Percentiles rank a stretch among this genome's conserved stretches.
Evolutionary conservation across 2,329 filamentous ascomycete species (phyloP).

Genomic region (Samsoniella hepiali): DNA sequence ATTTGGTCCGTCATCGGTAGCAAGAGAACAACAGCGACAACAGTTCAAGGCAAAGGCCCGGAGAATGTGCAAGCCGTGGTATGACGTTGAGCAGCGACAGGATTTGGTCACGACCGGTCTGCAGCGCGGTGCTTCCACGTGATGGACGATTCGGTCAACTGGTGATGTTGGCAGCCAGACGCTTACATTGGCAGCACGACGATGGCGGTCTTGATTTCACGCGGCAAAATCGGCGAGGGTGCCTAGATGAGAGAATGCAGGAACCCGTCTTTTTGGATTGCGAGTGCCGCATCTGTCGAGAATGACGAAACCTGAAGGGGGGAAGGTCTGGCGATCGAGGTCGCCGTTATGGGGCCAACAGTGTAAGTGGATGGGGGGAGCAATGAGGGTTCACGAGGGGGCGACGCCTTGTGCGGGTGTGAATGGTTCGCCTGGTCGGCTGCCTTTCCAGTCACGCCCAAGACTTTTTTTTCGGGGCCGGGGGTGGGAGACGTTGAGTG

Average conservation of each 20-base stretch:
- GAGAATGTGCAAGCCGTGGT: neutral
- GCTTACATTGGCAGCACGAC: neutral
- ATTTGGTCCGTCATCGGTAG: neutral
- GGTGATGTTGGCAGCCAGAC: neutral
- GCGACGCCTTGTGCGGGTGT: constrained; percentile 14
- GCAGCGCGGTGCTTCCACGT: neutral
- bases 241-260: constrained; percentile 13
- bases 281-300: neutral
- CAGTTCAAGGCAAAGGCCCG: neutral
- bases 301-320: neutral
- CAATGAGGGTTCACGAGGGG: neutral
- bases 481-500: neutral
- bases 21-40: too few species aligned
- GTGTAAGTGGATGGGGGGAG: neutral
- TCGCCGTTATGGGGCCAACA: neutral
- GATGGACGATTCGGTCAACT: neutral
- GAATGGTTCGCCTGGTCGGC: constrained; percentile 18
- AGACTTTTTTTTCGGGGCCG: neutral
- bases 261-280: constrained; percentile 1
- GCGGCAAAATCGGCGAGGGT: neutral
- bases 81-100: neutral
- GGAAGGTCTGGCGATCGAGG: neutral
- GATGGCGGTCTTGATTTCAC: neutral
- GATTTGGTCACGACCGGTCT: neutral
- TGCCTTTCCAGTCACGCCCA: constrained; percentile 19